These are phyloP conservation scores for Euphorbia peplus DNA, from an alignment of 345 rosid species.

Conservation along the genomic window DNA sequence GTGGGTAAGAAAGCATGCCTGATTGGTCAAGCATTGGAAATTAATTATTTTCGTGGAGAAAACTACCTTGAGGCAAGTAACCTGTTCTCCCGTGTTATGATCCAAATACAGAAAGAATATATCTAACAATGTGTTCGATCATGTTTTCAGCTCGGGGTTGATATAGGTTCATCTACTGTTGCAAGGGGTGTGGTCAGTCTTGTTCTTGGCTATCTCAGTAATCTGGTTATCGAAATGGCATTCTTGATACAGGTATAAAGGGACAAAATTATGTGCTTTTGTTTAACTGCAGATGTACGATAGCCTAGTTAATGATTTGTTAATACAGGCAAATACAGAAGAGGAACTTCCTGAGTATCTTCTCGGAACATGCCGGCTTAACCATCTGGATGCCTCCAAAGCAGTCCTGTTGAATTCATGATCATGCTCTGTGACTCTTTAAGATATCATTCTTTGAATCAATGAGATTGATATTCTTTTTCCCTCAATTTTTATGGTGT, in stretches of 20 bases:
- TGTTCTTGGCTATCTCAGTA: slow-evolving; percentile 94
- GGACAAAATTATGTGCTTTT: not conserved
- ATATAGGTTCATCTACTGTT: slow-evolving; percentile 89
- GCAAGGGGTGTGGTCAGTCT: slow-evolving; percentile 96
- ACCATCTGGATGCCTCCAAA: slow-evolving; percentile 74
- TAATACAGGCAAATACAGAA: slow-evolving; percentile 65
- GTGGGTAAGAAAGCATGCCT: slow-evolving; percentile 96
- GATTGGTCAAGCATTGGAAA: slow-evolving; percentile 88
- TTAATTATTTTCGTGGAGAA: slow-evolving; percentile 79
- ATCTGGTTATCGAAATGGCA: slow-evolving; percentile 92
- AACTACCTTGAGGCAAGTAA: slow-evolving; percentile 84
- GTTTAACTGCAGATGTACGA: not conserved
- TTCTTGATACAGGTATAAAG: slow-evolving; percentile 76
- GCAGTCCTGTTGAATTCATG: slow-evolving; percentile 48
- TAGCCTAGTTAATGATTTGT: not conserved
- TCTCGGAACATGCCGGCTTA: slow-evolving; percentile 84
- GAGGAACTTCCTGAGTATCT: slow-evolving; percentile 94
- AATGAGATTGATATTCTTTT: slow-evolving; percentile 19
- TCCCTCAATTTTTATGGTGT: slow-evolving; percentile 9
- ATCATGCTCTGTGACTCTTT: slow-evolving; percentile 5
- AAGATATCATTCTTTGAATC: slow-evolving; percentile 32
- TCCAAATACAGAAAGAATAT: not conserved
- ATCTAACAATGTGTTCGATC: slow-evolving; percentile 1
- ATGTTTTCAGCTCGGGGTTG: slow-evolving; percentile 73
- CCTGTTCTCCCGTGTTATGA: too few species aligned